Conservation (phyloP, 2,329 filamentous ascomycete genomes). For the Venturia asperata region DNA sequence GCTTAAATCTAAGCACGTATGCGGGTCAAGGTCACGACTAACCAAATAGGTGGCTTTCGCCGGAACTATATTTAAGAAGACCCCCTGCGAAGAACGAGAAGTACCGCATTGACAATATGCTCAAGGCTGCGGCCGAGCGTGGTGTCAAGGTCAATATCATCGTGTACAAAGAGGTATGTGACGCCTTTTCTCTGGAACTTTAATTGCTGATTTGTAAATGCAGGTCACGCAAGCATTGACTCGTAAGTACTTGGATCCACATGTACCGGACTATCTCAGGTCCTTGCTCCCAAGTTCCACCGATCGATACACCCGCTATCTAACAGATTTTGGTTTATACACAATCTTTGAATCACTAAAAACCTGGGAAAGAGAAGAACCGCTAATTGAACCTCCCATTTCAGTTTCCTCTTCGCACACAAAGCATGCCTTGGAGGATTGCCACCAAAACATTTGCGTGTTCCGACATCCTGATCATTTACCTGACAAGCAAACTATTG, state of each 20-base stretch:
- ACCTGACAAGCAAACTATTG: conserved; percentile 62
- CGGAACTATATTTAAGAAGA: conserved; percentile 78
- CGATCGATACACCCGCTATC: conserved; percentile 35
- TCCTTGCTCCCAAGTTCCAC: conserved; percentile 37
- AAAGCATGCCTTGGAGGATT: conserved; percentile 65
- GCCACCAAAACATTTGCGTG: conserved; percentile 79
- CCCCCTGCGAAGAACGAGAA: conserved; percentile 74
- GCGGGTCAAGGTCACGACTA: background rate
- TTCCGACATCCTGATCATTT: conserved; percentile 87
- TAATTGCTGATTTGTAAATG: background rate
- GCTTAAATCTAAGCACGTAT: background rate
- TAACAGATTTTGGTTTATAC: conserved; percentile 37
- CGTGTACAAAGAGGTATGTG: conserved; percentile 70
- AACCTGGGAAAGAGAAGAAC: conserved; percentile 38
- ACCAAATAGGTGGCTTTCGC: conserved; percentile 64
- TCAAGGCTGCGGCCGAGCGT: conserved; percentile 72
- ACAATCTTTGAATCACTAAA: conserved; percentile 41
- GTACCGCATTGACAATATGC: conserved; percentile 77
- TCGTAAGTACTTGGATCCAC: conserved; percentile 51
- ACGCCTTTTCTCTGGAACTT: background rate
- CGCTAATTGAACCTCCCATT: conserved; percentile 38
- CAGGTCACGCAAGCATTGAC: conserved; percentile 68
- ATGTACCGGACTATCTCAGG: conserved; percentile 38
- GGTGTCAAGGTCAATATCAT: conserved; percentile 81
- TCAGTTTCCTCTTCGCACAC: conserved; percentile 64